phyloP scores from a whole-genome alignment of 495 filamentous ascomycete species.

The Trichoderma erinaceum region DNA sequence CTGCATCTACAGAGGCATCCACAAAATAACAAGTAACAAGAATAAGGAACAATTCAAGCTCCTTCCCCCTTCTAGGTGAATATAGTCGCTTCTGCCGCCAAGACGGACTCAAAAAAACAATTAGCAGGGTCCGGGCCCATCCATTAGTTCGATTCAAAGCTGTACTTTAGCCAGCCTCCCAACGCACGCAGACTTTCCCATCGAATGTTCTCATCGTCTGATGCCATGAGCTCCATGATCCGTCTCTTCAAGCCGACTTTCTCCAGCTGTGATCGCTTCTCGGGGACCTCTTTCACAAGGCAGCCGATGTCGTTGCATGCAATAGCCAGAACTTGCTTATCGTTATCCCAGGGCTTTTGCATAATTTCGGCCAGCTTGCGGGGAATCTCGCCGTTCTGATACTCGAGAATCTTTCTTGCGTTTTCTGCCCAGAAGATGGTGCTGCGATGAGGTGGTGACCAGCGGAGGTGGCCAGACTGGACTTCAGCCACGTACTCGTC shows the following conservation, averaged over 20 bases:
- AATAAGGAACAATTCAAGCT: not conserved
- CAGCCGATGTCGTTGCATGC: constrained; percentile 90
- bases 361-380: constrained; percentile 85
- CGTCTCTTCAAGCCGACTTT: constrained; percentile 82
- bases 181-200: constrained; percentile 95
- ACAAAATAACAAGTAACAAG: not conserved
- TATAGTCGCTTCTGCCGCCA: not conserved
- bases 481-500: constrained; percentile 92
- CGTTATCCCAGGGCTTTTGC: constrained; percentile 77
- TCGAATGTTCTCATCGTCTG: constrained; percentile 80
- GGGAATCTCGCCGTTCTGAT: constrained; percentile 69
- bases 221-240: constrained; percentile 94
- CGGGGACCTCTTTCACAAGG: constrained; percentile 85
- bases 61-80: not conserved
- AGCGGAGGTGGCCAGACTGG: constrained; percentile 80
- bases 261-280: constrained; percentile 76
- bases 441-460: constrained; percentile 92
- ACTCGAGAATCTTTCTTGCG: constrained; percentile 83
- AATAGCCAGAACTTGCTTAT: constrained; percentile 93
- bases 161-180: constrained; percentile 89
- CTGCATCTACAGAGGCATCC: constrained; percentile 11
- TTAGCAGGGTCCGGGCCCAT: not conserved
- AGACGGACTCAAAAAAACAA: not conserved
- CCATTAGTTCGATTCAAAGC: constrained; percentile 53
- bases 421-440: constrained; percentile 91